These are phyloP conservation scores for Xerocomellus intermedius DNA, from an alignment of 768 basidiomycete species.

Conservation along the genomic window DNA sequence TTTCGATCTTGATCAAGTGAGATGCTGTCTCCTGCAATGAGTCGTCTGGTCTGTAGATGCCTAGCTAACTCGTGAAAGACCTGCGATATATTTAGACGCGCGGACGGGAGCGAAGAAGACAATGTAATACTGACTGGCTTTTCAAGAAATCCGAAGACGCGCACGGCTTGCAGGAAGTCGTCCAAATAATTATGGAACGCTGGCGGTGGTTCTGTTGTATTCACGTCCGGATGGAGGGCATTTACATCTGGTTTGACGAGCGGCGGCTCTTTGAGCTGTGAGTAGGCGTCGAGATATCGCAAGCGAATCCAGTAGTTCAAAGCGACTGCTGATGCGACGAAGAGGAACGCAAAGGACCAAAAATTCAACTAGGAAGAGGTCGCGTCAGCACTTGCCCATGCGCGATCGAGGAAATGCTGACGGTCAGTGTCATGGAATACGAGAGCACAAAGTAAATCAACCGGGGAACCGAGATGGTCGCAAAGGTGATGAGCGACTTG, in stretches of 20 bases:
- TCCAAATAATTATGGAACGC: constrained; percentile 96
- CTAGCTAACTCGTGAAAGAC: constrained; percentile 97
- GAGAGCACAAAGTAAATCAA: constrained; percentile 76
- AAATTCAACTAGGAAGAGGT: constrained; percentile 68
- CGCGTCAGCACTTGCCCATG: neutral
- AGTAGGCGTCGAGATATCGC: constrained; percentile 74
- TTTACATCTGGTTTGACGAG: constrained; percentile 80
- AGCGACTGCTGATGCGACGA: constrained; percentile 60
- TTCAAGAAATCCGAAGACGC: constrained; percentile 95
- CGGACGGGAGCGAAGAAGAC: neutral
- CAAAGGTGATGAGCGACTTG: constrained; percentile 70
- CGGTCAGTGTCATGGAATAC: constrained; percentile 88
- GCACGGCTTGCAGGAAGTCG: constrained; percentile 93
- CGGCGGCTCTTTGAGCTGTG: constrained; percentile 76
- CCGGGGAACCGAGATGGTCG: constrained; percentile 79
- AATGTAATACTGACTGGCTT: constrained; percentile 68
- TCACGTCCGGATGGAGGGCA: constrained; percentile 90
- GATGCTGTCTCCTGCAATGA: constrained; percentile 94
- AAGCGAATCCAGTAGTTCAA: constrained; percentile 85
- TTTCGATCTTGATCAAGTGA: constrained; percentile 89
- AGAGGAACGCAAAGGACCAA: constrained; percentile 83
- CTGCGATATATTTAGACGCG: constrained; percentile 35
- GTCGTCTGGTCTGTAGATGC: constrained; percentile 91
- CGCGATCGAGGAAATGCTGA: constrained; percentile 33
- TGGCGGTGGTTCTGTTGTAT: constrained; percentile 65